Evolutionary conservation across 345 rosid genomes (phyloP).

Genomic region (Gossypium mustelinum): DNA sequence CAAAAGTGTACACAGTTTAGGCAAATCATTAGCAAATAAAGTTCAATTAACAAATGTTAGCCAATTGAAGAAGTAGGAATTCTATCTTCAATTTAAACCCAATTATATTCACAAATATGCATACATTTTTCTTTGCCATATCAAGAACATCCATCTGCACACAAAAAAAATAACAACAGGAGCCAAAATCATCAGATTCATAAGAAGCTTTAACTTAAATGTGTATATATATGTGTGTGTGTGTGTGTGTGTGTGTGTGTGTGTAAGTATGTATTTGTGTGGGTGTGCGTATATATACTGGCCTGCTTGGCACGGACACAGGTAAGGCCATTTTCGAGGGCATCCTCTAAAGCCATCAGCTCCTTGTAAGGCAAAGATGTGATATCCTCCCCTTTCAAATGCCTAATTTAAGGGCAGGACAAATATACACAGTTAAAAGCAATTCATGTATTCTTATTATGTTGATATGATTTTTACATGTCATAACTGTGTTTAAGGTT

Average conservation of each 20-base stretch:
- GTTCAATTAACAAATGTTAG: neutral
- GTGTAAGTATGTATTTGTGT: neutral
- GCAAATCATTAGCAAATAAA: neutral
- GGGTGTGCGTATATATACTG: neutral
- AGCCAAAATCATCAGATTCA: neutral
- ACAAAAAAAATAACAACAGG: neutral
- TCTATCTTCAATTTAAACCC: neutral
- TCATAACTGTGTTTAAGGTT: neutral
- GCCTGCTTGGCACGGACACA: constrained; percentile 5
- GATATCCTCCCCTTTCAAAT: constrained; percentile 49
- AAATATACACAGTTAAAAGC: too few relatives aligned
- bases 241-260: neutral
- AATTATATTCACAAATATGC: neutral
- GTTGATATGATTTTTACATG: neutral
- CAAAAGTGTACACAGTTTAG: neutral
- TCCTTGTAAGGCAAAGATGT: constrained; percentile 39
- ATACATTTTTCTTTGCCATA: neutral
- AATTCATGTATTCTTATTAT: neutral
- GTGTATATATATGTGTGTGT: neutral
- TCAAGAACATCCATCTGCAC: constrained; percentile 5
- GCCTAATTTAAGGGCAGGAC: constrained; percentile 24
- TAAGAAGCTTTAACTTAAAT: neutral
- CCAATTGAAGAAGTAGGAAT: neutral
- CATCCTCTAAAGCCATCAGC: constrained; percentile 37
- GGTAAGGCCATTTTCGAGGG: constrained; percentile 25